A percentile compares a stretch with the other conserved stretches of the same genome.
phyloP scores from a whole-genome alignment of 495 filamentous ascomycete genomes.

The Trichocladium uniseriatum region DNA sequence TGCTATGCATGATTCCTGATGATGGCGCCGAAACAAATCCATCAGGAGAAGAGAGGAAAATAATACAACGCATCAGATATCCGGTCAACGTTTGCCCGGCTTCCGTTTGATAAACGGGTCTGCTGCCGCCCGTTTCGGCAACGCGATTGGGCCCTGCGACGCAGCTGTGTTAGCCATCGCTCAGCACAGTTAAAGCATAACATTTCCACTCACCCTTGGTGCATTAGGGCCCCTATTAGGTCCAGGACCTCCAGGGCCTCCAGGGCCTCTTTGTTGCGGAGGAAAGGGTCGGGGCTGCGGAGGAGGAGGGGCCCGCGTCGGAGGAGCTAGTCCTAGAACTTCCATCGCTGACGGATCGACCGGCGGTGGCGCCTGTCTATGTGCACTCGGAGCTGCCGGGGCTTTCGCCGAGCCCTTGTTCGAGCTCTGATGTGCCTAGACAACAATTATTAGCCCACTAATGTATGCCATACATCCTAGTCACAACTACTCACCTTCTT shows the following conservation, averaged over 20 bases:
- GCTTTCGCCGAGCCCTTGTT: constrained; percentile 5
- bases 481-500: constrained; percentile 21
- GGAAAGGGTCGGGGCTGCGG: constrained; percentile 1
- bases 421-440: constrained; percentile 9
- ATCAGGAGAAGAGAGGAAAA: not conserved
- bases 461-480: not conserved
- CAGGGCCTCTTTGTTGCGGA: not conserved
- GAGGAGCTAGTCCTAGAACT: constrained; percentile 23
- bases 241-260: constrained; percentile 4
- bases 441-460: not conserved
- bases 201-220: constrained; percentile 9
- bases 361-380: constrained; percentile 8
- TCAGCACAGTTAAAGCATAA: not conserved
- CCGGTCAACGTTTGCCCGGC: constrained; percentile 21
- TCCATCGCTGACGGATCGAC: constrained; percentile 26
- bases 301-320: constrained; percentile 14
- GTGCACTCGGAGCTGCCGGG: constrained; percentile 3
- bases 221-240: not conserved
- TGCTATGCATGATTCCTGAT: not conserved
- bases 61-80: not conserved
- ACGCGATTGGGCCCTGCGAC: constrained; percentile 19
- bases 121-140: constrained; percentile 25
- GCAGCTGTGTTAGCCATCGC: not conserved
- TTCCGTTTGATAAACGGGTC: constrained; percentile 40
- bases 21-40: too few relatives aligned